Base-by-base conservation (phyloP, 2,329 filamentous ascomycete species). In the Colletotrichum tropicale region DNA sequence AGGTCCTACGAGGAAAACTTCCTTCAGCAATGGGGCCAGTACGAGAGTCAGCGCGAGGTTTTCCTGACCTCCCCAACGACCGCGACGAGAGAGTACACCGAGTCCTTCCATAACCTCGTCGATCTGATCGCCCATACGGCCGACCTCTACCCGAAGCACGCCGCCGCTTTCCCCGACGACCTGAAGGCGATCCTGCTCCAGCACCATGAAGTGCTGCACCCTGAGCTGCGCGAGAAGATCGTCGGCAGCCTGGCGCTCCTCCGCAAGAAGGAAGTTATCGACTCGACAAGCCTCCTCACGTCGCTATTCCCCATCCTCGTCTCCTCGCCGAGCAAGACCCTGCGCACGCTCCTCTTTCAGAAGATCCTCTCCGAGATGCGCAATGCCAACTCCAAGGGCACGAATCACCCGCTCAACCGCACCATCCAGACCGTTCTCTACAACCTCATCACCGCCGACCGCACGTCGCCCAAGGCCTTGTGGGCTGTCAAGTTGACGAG, bases 401-500 rank as follows among this genome's bases (percentile, higher is more conserved):
- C 92, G 71, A 98, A 99, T 82, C 97, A 99, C 86, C 94, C 93
- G 72, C 91, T 99, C 69, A 99, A 99, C 85, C 92, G 95, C 69
- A 97, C 95, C 5, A 94, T 98, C 75, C 97, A 99, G 85, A 98
- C 95, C 5, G 95, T 98, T 15, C 91, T 98, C 32, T 98, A 95
- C 88, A 98, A 98, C 84, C 89, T 98, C 28, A 91, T 98, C 60
- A 95, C 95, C 18, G 94, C 94, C 5, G 96, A 99, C 83, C 92
- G 94, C 56, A 89, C 94, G 10, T 98, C 96, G 1, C 90, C 95
- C 1, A 97, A 98, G 81, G 95, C 94, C 6, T 89, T 99, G 66
- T 99, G 97, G 97, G 96, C 97, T 5, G 95, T 98, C 76, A 98
- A 98, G 85, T 91, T 99, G 78, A 98, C 96, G 6, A 91, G 96